Percentiles rank a stretch among this genome's conserved stretches.
phyloP scores from a whole-genome alignment of 2,329 filamentous ascomycete genomes.

The Thielaviopsis euricoi region DNA sequence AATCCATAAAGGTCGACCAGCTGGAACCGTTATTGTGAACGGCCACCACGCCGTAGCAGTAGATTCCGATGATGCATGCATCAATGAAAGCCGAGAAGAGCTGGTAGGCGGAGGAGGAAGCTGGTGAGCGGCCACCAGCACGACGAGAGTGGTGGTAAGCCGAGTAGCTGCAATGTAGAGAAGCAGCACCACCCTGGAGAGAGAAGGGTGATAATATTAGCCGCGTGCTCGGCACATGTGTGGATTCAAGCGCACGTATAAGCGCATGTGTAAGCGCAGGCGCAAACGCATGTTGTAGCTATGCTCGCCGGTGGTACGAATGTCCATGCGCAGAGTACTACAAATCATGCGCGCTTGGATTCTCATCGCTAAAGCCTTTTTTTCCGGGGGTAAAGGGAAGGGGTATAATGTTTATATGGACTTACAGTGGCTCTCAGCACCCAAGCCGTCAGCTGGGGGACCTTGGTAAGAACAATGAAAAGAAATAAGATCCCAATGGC shows the following conservation, averaged over 20 bases:
- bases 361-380: neutral
- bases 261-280: neutral
- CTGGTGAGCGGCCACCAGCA: constrained; percentile 54
- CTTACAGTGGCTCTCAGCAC: constrained; percentile 62
- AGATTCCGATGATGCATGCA: constrained; percentile 35
- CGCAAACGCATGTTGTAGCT: neutral
- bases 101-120: constrained; percentile 76
- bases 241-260: neutral
- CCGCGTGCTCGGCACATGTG: neutral
- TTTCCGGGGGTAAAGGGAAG: too few species aligned
- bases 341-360: neutral
- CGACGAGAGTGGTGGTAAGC: constrained; percentile 65
- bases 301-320: neutral
- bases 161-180: constrained; percentile 57
- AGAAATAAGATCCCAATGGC: constrained; percentile 57
- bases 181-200: constrained; percentile 54
- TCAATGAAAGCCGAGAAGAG: constrained; percentile 67
- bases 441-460: constrained; percentile 51
- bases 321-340: neutral
- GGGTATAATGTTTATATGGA: constrained; percentile 8
- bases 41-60: constrained; percentile 35
- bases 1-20: constrained; percentile 55
- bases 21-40: constrained; percentile 25
- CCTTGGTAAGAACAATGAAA: constrained; percentile 58
- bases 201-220: neutral